These are phyloP conservation scores for Cutaneotrichosporon spelunceum DNA, from an alignment of 1,284 basidiomycete genomes.

Conservation along the genomic window DNA sequence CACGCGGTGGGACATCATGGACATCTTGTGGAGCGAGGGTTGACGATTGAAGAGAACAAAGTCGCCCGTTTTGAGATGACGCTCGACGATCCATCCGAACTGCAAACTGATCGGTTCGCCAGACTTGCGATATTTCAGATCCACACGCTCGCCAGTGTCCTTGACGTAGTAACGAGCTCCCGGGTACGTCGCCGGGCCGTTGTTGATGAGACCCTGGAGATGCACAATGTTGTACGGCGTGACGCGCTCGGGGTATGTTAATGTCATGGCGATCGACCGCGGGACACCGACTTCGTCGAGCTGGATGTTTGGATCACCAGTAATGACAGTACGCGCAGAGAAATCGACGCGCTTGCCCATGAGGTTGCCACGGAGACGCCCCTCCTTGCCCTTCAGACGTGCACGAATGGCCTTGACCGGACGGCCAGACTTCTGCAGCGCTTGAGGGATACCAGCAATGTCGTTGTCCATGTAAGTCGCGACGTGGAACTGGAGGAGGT, in stretches of 20 bases:
- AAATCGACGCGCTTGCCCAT: constrained; percentile 99
- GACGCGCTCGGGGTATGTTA: constrained; percentile 97
- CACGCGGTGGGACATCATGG: constrained; percentile 99
- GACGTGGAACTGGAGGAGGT: constrained; percentile 95
- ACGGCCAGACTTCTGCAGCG: constrained; percentile 93
- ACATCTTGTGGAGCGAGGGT: constrained; percentile 98
- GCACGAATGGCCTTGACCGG: constrained; percentile 98
- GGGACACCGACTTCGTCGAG: constrained; percentile 98
- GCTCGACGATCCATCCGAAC: constrained; percentile 98
- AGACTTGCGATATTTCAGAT: constrained; percentile 95
- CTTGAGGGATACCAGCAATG: constrained; percentile 96
- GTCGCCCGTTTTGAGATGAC: constrained; percentile 96
- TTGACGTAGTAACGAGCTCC: constrained; percentile 96
- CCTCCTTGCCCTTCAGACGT: constrained; percentile 97
- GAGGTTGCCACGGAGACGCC: constrained; percentile 92
- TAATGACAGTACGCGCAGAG: constrained; percentile 97
- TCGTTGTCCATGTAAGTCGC: constrained; percentile 99
- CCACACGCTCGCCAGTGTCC: constrained; percentile 96
- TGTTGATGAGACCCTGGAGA: constrained; percentile 92
- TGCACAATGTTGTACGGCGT: constrained; percentile 97
- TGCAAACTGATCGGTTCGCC: constrained; percentile 89
- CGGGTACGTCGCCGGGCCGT: constrained; percentile 92
- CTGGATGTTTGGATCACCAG: constrained; percentile 95
- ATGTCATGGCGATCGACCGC: constrained; percentile 92
- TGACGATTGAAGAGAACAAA: constrained; percentile 98